phyloP scores from a whole-genome alignment of 129 eudicot species.

The Flaveria robusta region DNA sequence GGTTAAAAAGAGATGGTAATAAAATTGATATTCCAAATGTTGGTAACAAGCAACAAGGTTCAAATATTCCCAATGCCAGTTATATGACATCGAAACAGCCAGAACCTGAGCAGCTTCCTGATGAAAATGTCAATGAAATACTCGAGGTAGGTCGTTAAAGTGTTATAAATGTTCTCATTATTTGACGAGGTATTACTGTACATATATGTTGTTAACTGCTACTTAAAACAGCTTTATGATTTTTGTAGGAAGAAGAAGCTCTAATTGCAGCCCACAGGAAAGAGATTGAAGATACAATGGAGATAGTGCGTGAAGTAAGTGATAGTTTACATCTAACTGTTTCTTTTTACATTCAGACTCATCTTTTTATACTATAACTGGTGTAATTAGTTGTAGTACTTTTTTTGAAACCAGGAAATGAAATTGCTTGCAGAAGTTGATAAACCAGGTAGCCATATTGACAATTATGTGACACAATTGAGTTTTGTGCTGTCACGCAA shows the following conservation, averaged over 20 bases:
- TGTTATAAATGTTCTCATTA: background rate
- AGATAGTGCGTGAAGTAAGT: constrained; percentile 94
- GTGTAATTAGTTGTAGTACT: background rate
- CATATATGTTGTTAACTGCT: background rate
- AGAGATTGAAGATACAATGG: constrained; percentile 99
- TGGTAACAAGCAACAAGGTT: constrained; percentile 53
- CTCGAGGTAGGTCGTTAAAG: constrained; percentile 63
- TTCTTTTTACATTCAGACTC: background rate
- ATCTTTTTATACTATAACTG: background rate
- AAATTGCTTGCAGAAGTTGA: constrained; percentile 94
- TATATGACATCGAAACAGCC: constrained; percentile 43
- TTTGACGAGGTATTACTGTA: background rate
- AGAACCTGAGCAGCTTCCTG: constrained; percentile 60
- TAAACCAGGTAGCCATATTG: constrained; percentile 89
- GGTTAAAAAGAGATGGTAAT: constrained; percentile 47
- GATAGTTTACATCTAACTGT: background rate
- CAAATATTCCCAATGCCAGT: constrained; percentile 38
- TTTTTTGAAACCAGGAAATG: constrained; percentile 69
- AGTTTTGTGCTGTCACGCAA: constrained; percentile 93
- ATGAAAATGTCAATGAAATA: constrained; percentile 77
- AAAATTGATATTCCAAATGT: constrained; percentile 39
- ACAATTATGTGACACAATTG: constrained; percentile 78
- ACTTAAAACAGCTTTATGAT: background rate
- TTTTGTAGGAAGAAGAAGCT: constrained; percentile 90
- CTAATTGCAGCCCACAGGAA: constrained; percentile 90